A percentile compares a stretch with the other conserved stretches of the same genome.
phyloP scores from a whole-genome alignment of 108 stramenopile genomes.

The Nannochloropsis salina region DNA sequence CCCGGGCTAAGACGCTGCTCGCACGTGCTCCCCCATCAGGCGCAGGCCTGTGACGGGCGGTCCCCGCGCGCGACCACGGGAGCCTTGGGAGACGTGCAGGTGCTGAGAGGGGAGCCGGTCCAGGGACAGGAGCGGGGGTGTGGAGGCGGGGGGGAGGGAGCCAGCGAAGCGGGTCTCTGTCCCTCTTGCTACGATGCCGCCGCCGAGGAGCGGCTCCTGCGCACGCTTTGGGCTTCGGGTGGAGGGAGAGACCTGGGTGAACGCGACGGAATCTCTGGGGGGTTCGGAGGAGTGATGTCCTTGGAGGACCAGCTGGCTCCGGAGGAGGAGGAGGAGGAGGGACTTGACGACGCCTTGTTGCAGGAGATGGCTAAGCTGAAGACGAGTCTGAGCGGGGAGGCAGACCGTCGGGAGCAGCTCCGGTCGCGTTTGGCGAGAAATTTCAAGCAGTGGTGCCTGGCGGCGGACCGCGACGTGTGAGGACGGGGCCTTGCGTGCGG shows the following conservation, averaged over 20 bases:
- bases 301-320: neutral
- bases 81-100: too few relatives aligned
- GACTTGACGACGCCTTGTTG: neutral
- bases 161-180: neutral
- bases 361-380: slow-evolving; percentile 18
- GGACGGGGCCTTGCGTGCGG: neutral
- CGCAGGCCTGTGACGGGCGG: too few relatives aligned
- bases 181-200: slow-evolving; percentile 2
- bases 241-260: neutral
- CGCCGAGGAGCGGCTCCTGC: neutral
- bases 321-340: slow-evolving; percentile 3
- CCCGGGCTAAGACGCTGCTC: too few relatives aligned
- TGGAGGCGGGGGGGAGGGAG: neutral
- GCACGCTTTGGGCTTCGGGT: neutral
- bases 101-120: too few relatives aligned
- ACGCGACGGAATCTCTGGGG: neutral
- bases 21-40: too few relatives aligned
- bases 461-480: neutral
- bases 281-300: neutral
- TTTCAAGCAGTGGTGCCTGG: neutral
- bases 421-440: neutral
- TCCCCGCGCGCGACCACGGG: too few relatives aligned
- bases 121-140: too few relatives aligned
- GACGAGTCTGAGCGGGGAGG: neutral
- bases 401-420: neutral